Evolutionary conservation across 805 yeast genomes (phyloP).

Genomic region (Yamadazyma sp.): DNA sequence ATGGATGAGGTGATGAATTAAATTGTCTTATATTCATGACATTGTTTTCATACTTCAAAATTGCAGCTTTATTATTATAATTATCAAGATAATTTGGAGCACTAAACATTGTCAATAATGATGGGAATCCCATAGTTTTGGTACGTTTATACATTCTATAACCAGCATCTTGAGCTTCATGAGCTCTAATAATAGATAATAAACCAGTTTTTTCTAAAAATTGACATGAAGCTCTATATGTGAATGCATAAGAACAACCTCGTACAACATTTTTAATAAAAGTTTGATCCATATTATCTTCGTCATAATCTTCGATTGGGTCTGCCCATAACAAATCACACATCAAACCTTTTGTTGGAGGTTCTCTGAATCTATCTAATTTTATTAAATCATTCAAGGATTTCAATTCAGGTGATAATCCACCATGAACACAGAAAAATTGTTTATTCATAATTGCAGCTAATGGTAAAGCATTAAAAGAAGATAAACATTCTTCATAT

Average conservation of each 20-base stretch:
- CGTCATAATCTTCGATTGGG: slow-evolving; percentile 81
- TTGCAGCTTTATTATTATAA: slow-evolving; percentile 93
- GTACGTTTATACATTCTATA: slow-evolving; percentile 91
- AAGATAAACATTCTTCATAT: slow-evolving; percentile 69
- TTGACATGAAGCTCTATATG: slow-evolving; percentile 77
- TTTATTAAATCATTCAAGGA: slow-evolving; percentile 64
- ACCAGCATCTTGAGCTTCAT: slow-evolving; percentile 97
- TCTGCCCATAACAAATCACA: slow-evolving; percentile 97
- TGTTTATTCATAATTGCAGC: slow-evolving; percentile 93
- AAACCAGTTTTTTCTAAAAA: slow-evolving; percentile 77
- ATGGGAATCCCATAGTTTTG: slow-evolving; percentile 80
- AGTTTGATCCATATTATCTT: slow-evolving; percentile 38
- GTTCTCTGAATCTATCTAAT: slow-evolving; percentile 82
- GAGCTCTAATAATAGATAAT: slow-evolving; percentile 87
- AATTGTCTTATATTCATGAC: slow-evolving; percentile 96
- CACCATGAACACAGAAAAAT: slow-evolving; percentile 96
- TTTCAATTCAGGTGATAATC: slow-evolving; percentile 80
- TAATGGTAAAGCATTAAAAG: slow-evolving; percentile 84
- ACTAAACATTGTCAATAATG: slow-evolving; percentile 84
- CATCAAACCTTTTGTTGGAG: slow-evolving; percentile 90
- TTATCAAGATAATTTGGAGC: slow-evolving; percentile 95
- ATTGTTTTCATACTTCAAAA: slow-evolving; percentile 83
- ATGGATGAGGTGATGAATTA: slow-evolving; percentile 90
- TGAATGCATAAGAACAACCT: slow-evolving; percentile 90
- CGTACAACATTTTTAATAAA: slow-evolving; percentile 71